Base-by-base conservation (phyloP, 805 yeast genomes). In the Ogataea nakhonphanomensis region DNA sequence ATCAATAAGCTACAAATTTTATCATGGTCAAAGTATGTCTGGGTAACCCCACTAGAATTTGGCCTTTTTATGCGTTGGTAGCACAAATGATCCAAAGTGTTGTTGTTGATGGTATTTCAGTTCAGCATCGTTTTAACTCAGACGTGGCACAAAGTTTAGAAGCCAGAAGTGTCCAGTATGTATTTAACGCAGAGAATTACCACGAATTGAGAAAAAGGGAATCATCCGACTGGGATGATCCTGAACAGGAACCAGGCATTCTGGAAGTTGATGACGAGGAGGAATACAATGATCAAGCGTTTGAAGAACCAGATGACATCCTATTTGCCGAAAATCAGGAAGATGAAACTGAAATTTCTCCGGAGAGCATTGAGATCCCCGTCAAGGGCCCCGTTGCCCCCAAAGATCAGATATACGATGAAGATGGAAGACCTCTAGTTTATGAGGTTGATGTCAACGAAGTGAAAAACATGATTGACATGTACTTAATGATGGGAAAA, bases 371-470 rank as follows among this genome's bases (percentile, higher is more conserved):
- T 21, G 51, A 55, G 25, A 50, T 54, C 11, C 60, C 61, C 3
- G 59, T 55, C 11, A 54, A 48, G 29, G 55, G 55, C 1, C 56
- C 60, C 7, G 52, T 54, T 28, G 35, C 48, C 3, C 49, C 47
- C 23, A 33, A 38, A 20, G 45, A 52, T 8, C 56, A 54, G 22
- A 39, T 49, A 23, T 53, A 43, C 39, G 57, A 53, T 22, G 31
- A 44, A 23, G 49, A 46, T 7, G 54, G 53, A 3, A 46, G 48
- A 28, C 48, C 45, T 20, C 30, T 51, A 10, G 45, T 49, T 20
- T 50, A 55, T 27, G 54, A 49, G 31, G 57, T 49, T 12, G 58
- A 54, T 33, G 49, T 48, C 7, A 51, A 57, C 14, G 58, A 58
- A 27, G 48, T 56, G 21, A 51, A 49, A 20, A 36, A 39, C 8